phyloP scores from a whole-genome alignment of 148 eudicot species.

The Dysphania ambrosioides region DNA sequence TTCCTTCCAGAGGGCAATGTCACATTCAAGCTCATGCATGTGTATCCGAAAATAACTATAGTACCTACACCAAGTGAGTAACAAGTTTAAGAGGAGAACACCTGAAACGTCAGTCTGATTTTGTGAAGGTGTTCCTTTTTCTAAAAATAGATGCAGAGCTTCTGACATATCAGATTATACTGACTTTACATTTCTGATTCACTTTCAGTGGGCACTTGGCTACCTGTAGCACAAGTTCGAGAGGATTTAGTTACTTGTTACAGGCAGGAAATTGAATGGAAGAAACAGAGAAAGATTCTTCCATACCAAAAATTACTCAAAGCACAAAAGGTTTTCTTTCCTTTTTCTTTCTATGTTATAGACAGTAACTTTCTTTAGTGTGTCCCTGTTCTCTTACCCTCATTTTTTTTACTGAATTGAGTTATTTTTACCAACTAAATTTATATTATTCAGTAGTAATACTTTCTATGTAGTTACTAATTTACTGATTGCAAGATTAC shows the following conservation, averaged over 20 bases:
- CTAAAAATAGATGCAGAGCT: background rate
- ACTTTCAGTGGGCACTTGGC: constrained; percentile 57
- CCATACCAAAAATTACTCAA: constrained; percentile 50
- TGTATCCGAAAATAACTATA: constrained; percentile 52
- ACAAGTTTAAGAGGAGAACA: background rate
- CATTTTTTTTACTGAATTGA: background rate
- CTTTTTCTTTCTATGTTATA: background rate
- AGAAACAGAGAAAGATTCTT: constrained; percentile 50
- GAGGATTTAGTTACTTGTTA: constrained; percentile 56
- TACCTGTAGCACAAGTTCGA: constrained; percentile 64
- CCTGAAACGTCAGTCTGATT: background rate
- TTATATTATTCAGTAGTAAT: background rate
- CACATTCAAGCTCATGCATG: constrained; percentile 61
- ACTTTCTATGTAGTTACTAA: too few species aligned
- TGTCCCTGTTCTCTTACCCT: background rate
- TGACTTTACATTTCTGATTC: background rate
- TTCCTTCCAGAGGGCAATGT: constrained; percentile 53
- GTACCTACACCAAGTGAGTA: constrained; percentile 89
- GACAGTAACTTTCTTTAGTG: background rate
- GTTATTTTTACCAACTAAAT: background rate
- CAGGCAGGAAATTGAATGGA: constrained; percentile 60
- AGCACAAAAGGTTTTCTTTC: constrained; percentile 41
- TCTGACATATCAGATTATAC: constrained; percentile 20
- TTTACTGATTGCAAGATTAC: background rate
- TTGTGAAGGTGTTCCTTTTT: background rate